Conservation (phyloP, 495 filamentous ascomycete species). For the Cercophora newfieldiana region DNA sequence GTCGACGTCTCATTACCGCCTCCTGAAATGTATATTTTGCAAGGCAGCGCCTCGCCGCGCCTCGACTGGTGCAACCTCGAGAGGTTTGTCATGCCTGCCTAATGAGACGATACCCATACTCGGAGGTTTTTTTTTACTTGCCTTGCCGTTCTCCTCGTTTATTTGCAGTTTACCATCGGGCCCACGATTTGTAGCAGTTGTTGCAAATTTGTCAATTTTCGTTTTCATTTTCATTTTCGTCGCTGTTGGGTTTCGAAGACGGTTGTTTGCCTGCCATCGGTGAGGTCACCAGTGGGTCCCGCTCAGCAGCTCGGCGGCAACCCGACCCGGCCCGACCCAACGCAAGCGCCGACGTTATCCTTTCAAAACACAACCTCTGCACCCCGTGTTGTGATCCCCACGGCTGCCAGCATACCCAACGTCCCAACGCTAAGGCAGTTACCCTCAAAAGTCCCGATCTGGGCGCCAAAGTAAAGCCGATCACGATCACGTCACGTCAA, state of each 20-base stretch:
- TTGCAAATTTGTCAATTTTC: too few relatives aligned
- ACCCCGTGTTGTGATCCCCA: neutral
- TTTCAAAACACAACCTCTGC: neutral
- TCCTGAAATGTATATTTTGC: too few relatives aligned
- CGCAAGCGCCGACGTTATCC: neutral
- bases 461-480: conserved; percentile 3
- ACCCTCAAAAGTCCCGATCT: neutral
- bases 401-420: neutral
- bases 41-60: neutral
- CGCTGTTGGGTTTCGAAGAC: too few relatives aligned
- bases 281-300: neutral
- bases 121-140: neutral
- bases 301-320: neutral
- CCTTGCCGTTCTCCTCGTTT: neutral
- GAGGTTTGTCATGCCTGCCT: neutral
- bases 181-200: neutral
- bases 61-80: neutral
- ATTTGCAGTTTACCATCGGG: neutral
- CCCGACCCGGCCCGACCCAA: neutral
- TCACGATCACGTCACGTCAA: neutral
- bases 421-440: neutral
- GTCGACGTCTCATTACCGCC: neutral
- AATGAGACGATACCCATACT: neutral
- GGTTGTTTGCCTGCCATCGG: neutral
- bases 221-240: too few relatives aligned